Conservation (phyloP, 176 grass and related monocot genomes). For the Rhynchospora breviuscula region DNA sequence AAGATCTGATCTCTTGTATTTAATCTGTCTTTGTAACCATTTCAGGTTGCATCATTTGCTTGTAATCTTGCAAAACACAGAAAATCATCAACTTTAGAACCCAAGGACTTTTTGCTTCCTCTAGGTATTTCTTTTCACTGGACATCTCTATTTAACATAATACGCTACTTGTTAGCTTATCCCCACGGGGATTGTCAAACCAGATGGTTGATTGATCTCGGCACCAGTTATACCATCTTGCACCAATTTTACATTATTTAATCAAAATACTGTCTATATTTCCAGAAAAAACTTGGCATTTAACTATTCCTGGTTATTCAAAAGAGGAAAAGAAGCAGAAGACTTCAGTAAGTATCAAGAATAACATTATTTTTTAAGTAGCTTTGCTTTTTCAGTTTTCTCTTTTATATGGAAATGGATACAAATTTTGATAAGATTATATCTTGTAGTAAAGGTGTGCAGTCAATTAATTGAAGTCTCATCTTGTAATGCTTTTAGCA, state of each 20-base stretch:
- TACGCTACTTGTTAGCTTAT: background rate
- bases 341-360: slow-evolving; percentile 56
- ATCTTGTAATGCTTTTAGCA: background rate
- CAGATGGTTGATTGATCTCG: background rate
- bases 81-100: slow-evolving; percentile 76
- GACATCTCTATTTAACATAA: background rate
- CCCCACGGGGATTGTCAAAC: background rate
- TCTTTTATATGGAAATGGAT: background rate
- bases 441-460: background rate
- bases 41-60: slow-evolving; percentile 80
- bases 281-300: slow-evolving; percentile 83
- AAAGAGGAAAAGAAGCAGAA: slow-evolving; percentile 74
- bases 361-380: slow-evolving; percentile 15
- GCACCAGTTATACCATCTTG: background rate
- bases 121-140: slow-evolving; percentile 44
- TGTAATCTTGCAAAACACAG: slow-evolving; percentile 86
- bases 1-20: slow-evolving; percentile 15
- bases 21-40: slow-evolving; percentile 3
- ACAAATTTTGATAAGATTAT: background rate
- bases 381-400: background rate
- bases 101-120: slow-evolving; percentile 84
- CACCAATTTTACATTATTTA: slow-evolving; percentile 2
- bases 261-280: slow-evolving; percentile 15
- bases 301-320: slow-evolving; percentile 82
- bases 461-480: background rate